Evolutionary conservation across 257 asterid species (phyloP).

Genomic region (Solanum chmielewskii): DNA sequence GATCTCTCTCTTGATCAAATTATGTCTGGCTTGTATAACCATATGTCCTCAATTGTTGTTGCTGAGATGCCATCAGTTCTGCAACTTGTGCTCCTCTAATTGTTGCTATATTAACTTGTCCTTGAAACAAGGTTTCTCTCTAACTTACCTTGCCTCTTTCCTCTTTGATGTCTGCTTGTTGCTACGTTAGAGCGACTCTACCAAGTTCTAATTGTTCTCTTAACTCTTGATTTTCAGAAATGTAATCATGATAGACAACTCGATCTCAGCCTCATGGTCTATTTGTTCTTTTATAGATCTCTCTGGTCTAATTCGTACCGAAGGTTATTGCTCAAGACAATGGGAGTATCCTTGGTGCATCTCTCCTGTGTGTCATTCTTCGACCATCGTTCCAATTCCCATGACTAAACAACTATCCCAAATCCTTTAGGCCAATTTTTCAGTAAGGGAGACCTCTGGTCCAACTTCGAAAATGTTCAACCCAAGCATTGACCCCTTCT

Average conservation of each 20-base stretch:
- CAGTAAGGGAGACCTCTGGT: not conserved
- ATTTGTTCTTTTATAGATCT: not conserved
- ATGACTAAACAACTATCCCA: too few relatives aligned
- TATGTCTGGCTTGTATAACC: too few relatives aligned
- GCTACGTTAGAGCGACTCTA: too few relatives aligned
- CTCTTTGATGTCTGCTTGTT: not conserved
- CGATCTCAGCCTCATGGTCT: not conserved
- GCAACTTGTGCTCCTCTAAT: not conserved
- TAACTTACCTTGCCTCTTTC: not conserved
- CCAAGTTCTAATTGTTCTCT: too few relatives aligned
- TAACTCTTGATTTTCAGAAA: too few relatives aligned
- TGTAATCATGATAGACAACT: too few relatives aligned
- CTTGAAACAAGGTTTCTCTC: not conserved
- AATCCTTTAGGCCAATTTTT: too few relatives aligned
- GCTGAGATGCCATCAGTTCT: not conserved
- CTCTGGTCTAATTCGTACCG: not conserved
- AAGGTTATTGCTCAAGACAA: not conserved
- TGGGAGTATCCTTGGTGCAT: not conserved
- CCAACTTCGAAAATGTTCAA: too few relatives aligned
- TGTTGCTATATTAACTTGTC: not conserved
- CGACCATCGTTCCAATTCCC: not conserved
- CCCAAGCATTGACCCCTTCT: not conserved
- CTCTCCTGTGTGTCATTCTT: too few relatives aligned
- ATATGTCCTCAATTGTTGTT: not conserved
- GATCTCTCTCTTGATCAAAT: not conserved